Evolutionary conservation across 2,329 filamentous ascomycete species (phyloP).

Genomic region (Fusarium guadeloupense): DNA sequence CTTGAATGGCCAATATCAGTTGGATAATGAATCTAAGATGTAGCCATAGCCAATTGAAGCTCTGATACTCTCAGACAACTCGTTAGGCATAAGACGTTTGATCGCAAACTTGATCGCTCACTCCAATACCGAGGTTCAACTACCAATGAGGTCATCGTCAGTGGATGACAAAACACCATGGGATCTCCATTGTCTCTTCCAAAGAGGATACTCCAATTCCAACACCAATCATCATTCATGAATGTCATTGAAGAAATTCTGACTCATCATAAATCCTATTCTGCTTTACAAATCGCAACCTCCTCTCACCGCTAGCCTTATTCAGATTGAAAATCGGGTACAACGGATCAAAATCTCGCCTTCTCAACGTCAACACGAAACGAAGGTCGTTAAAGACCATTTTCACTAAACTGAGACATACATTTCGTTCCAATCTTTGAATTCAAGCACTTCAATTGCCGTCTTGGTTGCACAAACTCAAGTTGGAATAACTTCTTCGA

Average conservation of each 20-base stretch:
- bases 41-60: slow-evolving; percentile 15
- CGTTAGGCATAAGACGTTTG: background rate
- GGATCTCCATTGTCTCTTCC: background rate
- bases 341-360: slow-evolving; percentile 2
- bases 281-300: slow-evolving; percentile 15
- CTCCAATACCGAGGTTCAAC: background rate
- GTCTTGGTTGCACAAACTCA: background rate
- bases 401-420: background rate
- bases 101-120: slow-evolving; percentile 2
- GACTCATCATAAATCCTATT: slow-evolving; percentile 26
- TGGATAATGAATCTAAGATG: background rate
- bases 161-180: slow-evolving; percentile 21
- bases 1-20: slow-evolving; percentile 15
- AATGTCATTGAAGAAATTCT: background rate
- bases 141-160: slow-evolving; percentile 23
- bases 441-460: background rate
- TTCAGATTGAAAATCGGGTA: no score
- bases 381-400: background rate
- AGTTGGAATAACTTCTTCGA: background rate
- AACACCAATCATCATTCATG: slow-evolving; percentile 20
- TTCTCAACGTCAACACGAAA: slow-evolving; percentile 3
- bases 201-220: background rate
- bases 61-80: background rate
- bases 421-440: background rate
- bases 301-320: slow-evolving; percentile 24